Base-by-base conservation (phyloP, 805 yeast species). In the Zygoascus tannicola region DNA sequence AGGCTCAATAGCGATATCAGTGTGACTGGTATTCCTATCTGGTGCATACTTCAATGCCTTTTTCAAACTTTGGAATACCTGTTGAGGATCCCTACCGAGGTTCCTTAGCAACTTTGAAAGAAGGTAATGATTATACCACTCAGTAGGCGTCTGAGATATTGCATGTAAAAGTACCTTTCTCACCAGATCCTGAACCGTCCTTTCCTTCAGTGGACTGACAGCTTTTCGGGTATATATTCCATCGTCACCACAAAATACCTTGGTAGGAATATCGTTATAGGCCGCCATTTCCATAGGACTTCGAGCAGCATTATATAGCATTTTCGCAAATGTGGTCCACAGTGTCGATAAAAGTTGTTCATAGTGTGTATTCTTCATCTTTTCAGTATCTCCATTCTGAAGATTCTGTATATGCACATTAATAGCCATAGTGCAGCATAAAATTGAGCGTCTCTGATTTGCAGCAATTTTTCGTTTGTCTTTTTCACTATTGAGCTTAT, bases 361-460 rank as follows among this genome's bases (percentile, higher is more conserved):
- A 19, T 62, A 47, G 41, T 53, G 50, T 19, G 41, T 34, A 14
- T 28, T 35, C 19, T 16, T 28, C 19, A 15, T 38, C 39, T 15
- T 22, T 43, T 34, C 33, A 32, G 14, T 20, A 10, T 32, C 14
- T 28, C 38, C 8, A 23, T 23, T 35, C 21, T 44, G 23, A 22
- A 32, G 12, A 12, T 47, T 39, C 53, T 42, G 23, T 48, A 57
- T 1, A 64, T 43, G 44, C 57, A 69, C 52, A 52, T 74, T 79
- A 16, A 78, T 63, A 0, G 94, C 87, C 84, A 82, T 81, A 19
- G 80, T 57, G 52, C 81, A 86, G 48, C 94, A 80, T 2, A 86
- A 52, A 1, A 90, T 60, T 0, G 95, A 70, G 53, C 73, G 80
- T 46, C 81, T 70, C 59, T 86, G 95, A 2, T 75, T 56, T 4